phyloP scores from a whole-genome alignment of 192 early-diverging fungal species.

The Coemansia sp. region DNA sequence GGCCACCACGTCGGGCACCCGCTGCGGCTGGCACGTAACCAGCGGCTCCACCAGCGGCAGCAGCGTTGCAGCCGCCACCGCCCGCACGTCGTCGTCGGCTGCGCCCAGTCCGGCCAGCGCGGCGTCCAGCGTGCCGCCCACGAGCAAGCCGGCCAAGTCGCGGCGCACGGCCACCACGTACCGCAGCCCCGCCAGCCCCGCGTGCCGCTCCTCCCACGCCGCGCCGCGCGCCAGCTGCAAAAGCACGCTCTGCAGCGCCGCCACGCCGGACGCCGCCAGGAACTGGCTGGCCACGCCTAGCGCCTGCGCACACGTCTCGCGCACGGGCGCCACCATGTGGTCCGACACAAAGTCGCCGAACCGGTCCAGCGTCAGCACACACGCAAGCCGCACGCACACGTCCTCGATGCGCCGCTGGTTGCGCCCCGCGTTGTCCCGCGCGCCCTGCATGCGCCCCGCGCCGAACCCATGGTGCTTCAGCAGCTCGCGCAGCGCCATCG shows the following conservation, averaged over 20 bases:
- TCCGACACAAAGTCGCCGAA: constrained; percentile 97
- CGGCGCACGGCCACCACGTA: constrained; percentile 90
- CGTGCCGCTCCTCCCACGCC: constrained; percentile 91
- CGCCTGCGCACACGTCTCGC: constrained; percentile 90
- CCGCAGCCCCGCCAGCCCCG: constrained; percentile 88
- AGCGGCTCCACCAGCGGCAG: constrained; percentile 82
- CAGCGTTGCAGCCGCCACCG: constrained; percentile 86
- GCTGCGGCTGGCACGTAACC: constrained; percentile 62
- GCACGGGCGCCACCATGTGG: constrained; percentile 91
- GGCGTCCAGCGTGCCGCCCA: constrained; percentile 72
- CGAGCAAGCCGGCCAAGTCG: constrained; percentile 77
- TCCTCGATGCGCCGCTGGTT: constrained; percentile 88
- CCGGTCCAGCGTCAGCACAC: constrained; percentile 91
- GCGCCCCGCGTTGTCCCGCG: constrained; percentile 59
- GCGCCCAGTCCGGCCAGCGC: constrained; percentile 84
- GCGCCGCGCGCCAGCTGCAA: constrained; percentile 54
- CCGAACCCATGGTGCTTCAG: constrained; percentile 83
- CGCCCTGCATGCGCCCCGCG: constrained; percentile 66
- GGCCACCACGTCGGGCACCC: constrained; percentile 71
- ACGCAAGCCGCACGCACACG: constrained; percentile 82
- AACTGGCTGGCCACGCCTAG: constrained; percentile 71
- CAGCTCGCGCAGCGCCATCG: constrained; percentile 87
- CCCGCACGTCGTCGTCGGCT: constrained; percentile 91
- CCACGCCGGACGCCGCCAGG: constrained; percentile 56
- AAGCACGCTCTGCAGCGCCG: constrained; percentile 56